Base-by-base conservation (phyloP, 257 asterid genomes). In the Coffea canephora region DNA sequence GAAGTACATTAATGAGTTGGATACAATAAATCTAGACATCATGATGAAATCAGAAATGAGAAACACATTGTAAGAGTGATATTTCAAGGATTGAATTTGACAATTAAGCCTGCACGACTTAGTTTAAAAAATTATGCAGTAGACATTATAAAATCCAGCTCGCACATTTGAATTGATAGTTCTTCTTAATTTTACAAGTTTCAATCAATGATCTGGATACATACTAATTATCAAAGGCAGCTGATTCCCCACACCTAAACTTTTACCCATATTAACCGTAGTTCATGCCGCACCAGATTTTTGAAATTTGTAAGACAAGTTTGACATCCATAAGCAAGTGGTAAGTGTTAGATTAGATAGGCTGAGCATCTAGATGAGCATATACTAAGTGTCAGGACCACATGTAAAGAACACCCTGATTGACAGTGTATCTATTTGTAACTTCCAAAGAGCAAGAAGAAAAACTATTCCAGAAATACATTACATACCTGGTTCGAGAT, bases 401-500 rank as follows among this genome's bases (percentile, higher is more conserved):
- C 16, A 41, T 73, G 23, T 48, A 55, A 54, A 8, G 36, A 74
- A 16, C 54, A 73, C 18, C 9, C 66, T 34, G 25, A 34, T 49
- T 73, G 27, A 73, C 65, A 52, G 23, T 73, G 25, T 36, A 68
- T 36, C 9, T 15, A 34, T 36, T 19, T 69, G 75, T 49, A 21
- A 75, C 68, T 62, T 62, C 68, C n/a, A 62, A 62, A 62, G 12
- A 39, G 55, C 9, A 19, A 19, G 23, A 19, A 57, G 25, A 14
- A 71, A 19, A 43, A 18, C 36, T 16, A 54, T 19, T 21, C 6
- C 12, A 54, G 41, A 57, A 75, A 19, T 10, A 52, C 36, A n/a
- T 59, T 12, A 62, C 87, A 55, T 90, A 94, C 98, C 93, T 31
- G 67, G 75, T 90, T 94, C 98, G 80, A 94, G 92, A 79, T 94